Base-by-base conservation (phyloP, 2,329 filamentous ascomycete species). In the Fusarium duplospermum region DNA sequence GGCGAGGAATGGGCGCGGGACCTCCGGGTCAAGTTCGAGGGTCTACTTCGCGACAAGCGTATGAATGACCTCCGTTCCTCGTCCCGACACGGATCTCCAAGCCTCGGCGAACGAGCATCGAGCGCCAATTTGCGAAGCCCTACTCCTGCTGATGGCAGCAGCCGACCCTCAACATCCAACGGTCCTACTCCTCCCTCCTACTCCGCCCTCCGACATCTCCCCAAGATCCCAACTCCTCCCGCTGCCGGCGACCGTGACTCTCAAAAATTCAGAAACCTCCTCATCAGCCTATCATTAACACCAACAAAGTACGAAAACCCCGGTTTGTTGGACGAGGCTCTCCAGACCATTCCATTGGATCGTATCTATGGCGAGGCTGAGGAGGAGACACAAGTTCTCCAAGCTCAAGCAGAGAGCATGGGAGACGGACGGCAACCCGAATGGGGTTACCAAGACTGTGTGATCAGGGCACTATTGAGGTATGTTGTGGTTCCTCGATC, bases 401-500 rank as follows among this genome's bases (percentile, higher is more conserved):
- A 93, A 80, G 96, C 94, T 36, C 92, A 97, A 82, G 96, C 96
- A 35, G 93, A 93, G 80, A 97, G 94, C 76, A 91, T 98, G 85
- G 94, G 93, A 22, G 91, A 93, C 66, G 93, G 92, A 64, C 89
- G 91, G 75, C 93, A 93, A 81, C 90, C 95, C 2, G 93, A 95
- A 86, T 98, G 96, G 96, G 96, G 95, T 66, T 98, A 98, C 81
- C 96, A 98, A 83, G 96, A 99, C 84, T 99, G 96, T 82, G 94
- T 98, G 64, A 93, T 98, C 80, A 90, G 94, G 75, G 94, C 96
- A 70, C 87, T 98, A 73, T 87, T 98, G 79, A 92, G 91, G 93
- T 95, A 86, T 77, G 91, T 85, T 35, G 54, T 63, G 38, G 29
- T 60, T 42, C 45, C 38, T 69, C 33, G 57, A 45, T 33, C 38